Conservation (phyloP, 2,329 filamentous ascomycete genomes). For the Endocalyx cinctus region DNA sequence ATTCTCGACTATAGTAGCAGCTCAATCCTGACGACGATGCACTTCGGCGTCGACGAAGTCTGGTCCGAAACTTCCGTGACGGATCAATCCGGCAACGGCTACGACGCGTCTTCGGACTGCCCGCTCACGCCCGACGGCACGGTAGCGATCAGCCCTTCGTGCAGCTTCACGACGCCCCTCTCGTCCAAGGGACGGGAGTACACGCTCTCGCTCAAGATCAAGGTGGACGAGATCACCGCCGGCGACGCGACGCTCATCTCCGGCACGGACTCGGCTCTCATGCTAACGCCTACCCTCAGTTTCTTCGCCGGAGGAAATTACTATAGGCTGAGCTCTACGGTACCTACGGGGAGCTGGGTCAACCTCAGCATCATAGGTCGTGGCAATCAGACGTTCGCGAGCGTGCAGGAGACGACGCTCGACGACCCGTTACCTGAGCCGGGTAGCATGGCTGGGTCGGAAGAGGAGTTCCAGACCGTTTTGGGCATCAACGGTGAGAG, state of each 20-base stretch:
- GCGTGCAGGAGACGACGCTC: conserved; percentile 10
- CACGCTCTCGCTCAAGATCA: conserved; percentile 43
- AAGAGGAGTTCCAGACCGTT: conserved; percentile 36
- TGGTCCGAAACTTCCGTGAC: conserved; percentile 15
- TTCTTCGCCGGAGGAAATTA: conserved; percentile 31
- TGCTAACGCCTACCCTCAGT: conserved; percentile 33
- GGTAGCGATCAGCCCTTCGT: conserved; percentile 30
- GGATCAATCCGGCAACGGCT: conserved; percentile 35
- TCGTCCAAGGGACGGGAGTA: conserved; percentile 53
- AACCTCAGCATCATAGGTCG: conserved; percentile 24
- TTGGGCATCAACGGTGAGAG: conserved; percentile 37
- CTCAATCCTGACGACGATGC: background rate
- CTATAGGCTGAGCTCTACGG: conserved; percentile 29
- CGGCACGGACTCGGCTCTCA: conserved; percentile 39
- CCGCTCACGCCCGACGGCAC: conserved; percentile 18
- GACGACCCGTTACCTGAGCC: conserved; percentile 7
- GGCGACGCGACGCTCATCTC: conserved; percentile 36
- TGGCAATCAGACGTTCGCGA: conserved; percentile 29
- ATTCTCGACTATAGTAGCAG: conserved; percentile 29
- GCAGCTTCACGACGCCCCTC: conserved; percentile 42
- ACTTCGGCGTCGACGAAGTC: conserved; percentile 4
- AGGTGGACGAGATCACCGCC: conserved; percentile 21
- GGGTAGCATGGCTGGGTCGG: conserved; percentile 10
- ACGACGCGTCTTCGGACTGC: conserved; percentile 36
- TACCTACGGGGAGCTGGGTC: conserved; percentile 26